A percentile compares a stretch with the other conserved stretches of the same genome.
These are phyloP conservation scores for Eruca vesicaria DNA, from an alignment of 441 rosid species.

Conservation along the genomic window DNA sequence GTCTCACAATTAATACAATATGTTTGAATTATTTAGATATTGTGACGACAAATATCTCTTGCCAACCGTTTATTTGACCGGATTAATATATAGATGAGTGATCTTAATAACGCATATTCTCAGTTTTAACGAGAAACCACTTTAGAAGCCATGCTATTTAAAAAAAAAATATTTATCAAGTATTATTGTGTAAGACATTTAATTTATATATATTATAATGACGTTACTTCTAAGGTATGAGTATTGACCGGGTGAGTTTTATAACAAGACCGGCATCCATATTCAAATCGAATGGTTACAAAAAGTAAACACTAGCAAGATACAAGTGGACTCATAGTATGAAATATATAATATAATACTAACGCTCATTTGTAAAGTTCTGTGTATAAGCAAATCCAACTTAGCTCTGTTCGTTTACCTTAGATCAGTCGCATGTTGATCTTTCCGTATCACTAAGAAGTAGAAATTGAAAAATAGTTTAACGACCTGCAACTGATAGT, in stretches of 20 bases:
- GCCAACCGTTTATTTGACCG: not conserved
- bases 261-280: conserved; percentile 23
- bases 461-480: no score
- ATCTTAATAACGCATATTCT: not conserved
- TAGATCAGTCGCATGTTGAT: no score
- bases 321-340: conserved; percentile 18
- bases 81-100: not conserved
- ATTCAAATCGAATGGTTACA: conserved; percentile 21
- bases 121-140: not conserved
- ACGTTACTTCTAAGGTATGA: conserved; percentile 6
- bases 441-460: no score
- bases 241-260: conserved; percentile 21
- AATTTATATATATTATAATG: not conserved
- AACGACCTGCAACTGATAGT: no score
- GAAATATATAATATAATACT: not conserved
- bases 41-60: not conserved
- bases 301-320: not conserved
- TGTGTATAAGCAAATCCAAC: not conserved
- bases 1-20: not conserved
- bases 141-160: not conserved
- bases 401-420: not conserved
- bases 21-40: not conserved
- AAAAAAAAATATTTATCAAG: no score
- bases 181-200: not conserved
- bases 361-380: not conserved